Base-by-base conservation (phyloP, 2,329 filamentous ascomycete species). In the Microcera coccophila region DNA sequence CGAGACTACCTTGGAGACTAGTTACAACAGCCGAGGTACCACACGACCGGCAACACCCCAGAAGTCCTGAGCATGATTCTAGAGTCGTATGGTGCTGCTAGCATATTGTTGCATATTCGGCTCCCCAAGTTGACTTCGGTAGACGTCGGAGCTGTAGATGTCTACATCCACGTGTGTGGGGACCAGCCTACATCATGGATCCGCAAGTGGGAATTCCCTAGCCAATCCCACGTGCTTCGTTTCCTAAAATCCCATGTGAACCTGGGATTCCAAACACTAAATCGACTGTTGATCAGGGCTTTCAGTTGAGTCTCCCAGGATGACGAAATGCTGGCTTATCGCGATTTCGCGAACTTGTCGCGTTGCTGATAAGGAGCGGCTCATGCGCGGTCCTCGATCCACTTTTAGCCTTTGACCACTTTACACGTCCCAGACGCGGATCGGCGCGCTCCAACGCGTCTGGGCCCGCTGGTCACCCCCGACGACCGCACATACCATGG, bases 1-100 rank as follows among this genome's bases (percentile, higher is more conserved):
- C 24, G 15, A 32, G 33, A 24, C 11, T 12, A 21, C 20, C 19
- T 12, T 14, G 31, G 31, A 28, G 19, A 18, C 22, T 21, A 21
- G 38, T 18, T 44, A 40, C 20, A 7, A 38, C 38, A 53, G 39
- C 48, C 44, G 45, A 53, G 48, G 44, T 47, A 36, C 44, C 26
- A 35, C 47, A 21, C 41, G 39, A 26, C 16, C 19, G 18, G 20
- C 22, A 26, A n/a, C n/a, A n/a, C n/a, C n/a, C n/a, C n/a, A n/a
- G 14, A 29, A 39, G 36, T 28, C 22, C 29, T 29, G 16, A 39
- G 16, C 14, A 37, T 40, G 14, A 18, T 29, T 37, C 31, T 37
- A 20, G 19, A 7, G 32, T 36, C 20, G 18, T 16, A n/a, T 15
- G 22, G 31, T 20, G 21, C 24, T 24, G 17, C 20, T 31, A 24